These are phyloP conservation scores for Monosporascus sp. DNA, from an alignment of 2,329 filamentous ascomycete species.

Conservation along the genomic window DNA sequence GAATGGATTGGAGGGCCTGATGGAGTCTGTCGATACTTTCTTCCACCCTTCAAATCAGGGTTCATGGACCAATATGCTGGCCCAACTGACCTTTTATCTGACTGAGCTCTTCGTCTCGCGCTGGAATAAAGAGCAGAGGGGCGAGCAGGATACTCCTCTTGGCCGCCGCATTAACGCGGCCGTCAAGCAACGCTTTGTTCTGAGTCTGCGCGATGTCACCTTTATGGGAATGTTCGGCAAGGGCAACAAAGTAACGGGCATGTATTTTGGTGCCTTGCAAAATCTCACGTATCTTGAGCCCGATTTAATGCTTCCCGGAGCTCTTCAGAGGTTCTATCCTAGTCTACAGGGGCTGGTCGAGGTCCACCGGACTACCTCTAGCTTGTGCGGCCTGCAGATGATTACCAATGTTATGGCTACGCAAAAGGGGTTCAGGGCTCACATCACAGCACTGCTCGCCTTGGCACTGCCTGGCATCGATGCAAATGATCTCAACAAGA, in stretches of 20 bases:
- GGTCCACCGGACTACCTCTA: conserved; percentile 92
- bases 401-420: conserved; percentile 85
- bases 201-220: conserved; percentile 82
- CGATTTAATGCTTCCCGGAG: conserved; percentile 84
- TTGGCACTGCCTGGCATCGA: conserved; percentile 92
- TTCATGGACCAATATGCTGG: conserved; percentile 81
- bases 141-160: conserved; percentile 79
- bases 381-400: conserved; percentile 85
- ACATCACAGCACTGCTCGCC: conserved; percentile 89
- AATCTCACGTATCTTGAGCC: conserved; percentile 87
- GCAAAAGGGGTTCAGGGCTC: conserved; percentile 93
- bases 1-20: conserved; percentile 79
- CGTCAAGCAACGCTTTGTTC: conserved; percentile 84
- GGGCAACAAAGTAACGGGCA: conserved; percentile 84
- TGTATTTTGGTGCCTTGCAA: conserved; percentile 85
- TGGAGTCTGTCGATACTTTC: conserved; percentile 95
- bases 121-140: conserved; percentile 92
- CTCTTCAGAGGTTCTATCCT: conserved; percentile 92
- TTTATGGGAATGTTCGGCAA: conserved; percentile 99
- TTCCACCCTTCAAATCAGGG: conserved; percentile 98
- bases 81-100: conserved; percentile 86
- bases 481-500: conserved; percentile 96
- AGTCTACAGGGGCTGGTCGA: conserved; percentile 95
- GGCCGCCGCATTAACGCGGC: conserved; percentile 73
- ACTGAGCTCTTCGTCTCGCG: conserved; percentile 95